Evolutionary conservation across 2,329 filamentous ascomycete species (phyloP).

Genomic region (Setomelanomma holmii): DNA sequence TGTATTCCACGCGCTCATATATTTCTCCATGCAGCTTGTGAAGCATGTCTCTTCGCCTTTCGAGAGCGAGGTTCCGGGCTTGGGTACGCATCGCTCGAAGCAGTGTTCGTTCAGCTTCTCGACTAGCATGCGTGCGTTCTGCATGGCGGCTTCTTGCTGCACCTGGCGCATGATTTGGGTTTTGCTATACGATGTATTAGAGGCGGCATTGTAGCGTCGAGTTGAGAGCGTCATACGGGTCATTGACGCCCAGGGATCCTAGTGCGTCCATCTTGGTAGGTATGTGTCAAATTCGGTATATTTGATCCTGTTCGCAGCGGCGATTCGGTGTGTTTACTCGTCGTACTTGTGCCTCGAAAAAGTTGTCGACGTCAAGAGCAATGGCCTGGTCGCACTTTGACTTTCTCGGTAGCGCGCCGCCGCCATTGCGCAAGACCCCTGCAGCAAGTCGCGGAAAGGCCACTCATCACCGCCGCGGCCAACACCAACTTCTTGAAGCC

Average conservation of each 20-base stretch:
- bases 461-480: constrained; percentile 34
- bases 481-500: constrained; percentile 3
- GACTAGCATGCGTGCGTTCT: constrained; percentile 59
- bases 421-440: no score
- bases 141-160: constrained; percentile 60
- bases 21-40: constrained; percentile 62
- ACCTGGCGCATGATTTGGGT: constrained; percentile 60
- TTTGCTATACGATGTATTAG: constrained; percentile 38
- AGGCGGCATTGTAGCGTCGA: not conserved
- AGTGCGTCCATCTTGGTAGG: constrained; percentile 40
- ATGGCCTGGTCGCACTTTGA: constrained; percentile 19
- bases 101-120: constrained; percentile 65
- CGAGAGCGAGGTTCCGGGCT: constrained; percentile 59
- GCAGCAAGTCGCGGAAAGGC: constrained; percentile 43
- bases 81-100: constrained; percentile 63
- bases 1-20: constrained; percentile 62
- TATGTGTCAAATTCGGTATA: constrained; percentile 1
- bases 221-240: constrained; percentile 23
- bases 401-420: constrained; percentile 22
- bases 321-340: not conserved
- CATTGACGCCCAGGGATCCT: constrained; percentile 33
- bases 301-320: not conserved
- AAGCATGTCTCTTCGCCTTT: constrained; percentile 59
- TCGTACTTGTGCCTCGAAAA: constrained; percentile 21
- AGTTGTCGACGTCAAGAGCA: constrained; percentile 39